These are phyloP conservation scores for Eremothecium coryli DNA, from an alignment of 1,139 yeast genomes.

Conservation along the genomic window DNA sequence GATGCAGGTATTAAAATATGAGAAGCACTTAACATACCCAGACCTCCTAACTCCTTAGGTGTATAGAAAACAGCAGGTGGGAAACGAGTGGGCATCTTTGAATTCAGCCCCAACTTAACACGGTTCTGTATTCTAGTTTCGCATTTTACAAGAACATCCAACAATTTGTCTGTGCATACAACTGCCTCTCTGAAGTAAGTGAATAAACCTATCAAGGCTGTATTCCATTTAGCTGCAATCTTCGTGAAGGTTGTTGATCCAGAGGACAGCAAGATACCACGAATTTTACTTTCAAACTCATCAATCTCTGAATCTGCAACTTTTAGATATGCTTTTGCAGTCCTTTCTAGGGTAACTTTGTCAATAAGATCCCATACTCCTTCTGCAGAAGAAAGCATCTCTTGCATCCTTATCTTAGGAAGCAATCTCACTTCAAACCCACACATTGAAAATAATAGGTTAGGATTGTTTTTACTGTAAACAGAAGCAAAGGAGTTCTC, in stretches of 20 bases:
- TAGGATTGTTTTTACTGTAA: constrained; percentile 84
- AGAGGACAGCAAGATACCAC: constrained; percentile 89
- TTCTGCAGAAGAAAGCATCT: constrained; percentile 46
- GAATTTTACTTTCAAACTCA: constrained; percentile 69
- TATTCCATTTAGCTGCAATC: constrained; percentile 94
- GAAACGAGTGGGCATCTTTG: constrained; percentile 97
- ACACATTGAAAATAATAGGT: constrained; percentile 78
- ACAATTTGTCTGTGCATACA: constrained; percentile 65
- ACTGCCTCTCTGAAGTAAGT: constrained; percentile 92
- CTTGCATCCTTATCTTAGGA: constrained; percentile 60
- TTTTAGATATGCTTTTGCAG: constrained; percentile 80
- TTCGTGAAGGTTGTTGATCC: constrained; percentile 95
- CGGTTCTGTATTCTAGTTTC: constrained; percentile 92
- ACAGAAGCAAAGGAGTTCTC: constrained; percentile 77
- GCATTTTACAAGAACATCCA: constrained; percentile 78
- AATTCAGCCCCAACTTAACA: constrained; percentile 88
- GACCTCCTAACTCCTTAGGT: constrained; percentile 93
- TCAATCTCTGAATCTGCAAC: constrained; percentile 77
- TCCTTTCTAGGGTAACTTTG: constrained; percentile 66
- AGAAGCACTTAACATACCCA: constrained; percentile 96
- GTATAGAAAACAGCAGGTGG: constrained; percentile 99
- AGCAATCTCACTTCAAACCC: constrained; percentile 89
- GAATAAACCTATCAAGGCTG: constrained; percentile 77
- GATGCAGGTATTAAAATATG: constrained; percentile 92
- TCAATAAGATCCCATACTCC: constrained; percentile 88